These are phyloP conservation scores for Talaromyces rugulosus DNA, from an alignment of 2,329 filamentous ascomycete species.

Conservation along the genomic window DNA sequence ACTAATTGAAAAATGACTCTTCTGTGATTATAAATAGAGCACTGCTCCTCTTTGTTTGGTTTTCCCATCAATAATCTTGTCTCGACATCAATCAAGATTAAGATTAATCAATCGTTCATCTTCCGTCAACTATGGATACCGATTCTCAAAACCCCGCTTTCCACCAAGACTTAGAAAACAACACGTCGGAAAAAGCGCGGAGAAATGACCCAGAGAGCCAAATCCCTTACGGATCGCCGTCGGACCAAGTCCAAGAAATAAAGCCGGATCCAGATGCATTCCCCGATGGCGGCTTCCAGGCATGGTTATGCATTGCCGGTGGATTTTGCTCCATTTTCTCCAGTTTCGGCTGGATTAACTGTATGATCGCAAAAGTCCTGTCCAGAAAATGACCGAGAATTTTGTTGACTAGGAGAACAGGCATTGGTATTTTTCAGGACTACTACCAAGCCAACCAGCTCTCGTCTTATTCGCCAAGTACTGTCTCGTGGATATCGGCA, in stretches of 20 bases:
- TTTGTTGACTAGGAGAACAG: not conserved
- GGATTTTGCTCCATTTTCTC: not conserved
- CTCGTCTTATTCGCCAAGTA: slow-evolving; percentile 8
- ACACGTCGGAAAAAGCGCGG: not conserved
- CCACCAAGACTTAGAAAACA: not conserved
- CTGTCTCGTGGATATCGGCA: slow-evolving; percentile 10
- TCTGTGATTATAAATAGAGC: too few species aligned
- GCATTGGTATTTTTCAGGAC: slow-evolving; percentile 10
- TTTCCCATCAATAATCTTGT: too few species aligned
- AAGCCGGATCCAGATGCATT: not conserved
- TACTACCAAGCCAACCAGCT: slow-evolving; percentile 10
- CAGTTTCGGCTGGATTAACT: not conserved
- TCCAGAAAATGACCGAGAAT: not conserved
- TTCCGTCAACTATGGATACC: too few species aligned
- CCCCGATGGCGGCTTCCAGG: not conserved
- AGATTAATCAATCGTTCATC: too few species aligned
- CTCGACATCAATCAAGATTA: too few species aligned
- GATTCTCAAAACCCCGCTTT: too few species aligned
- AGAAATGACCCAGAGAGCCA: not conserved
- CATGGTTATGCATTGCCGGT: not conserved
- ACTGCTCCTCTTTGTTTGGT: too few species aligned
- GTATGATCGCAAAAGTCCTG: not conserved
- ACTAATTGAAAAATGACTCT: too few species aligned
- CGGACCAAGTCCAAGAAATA: not conserved
- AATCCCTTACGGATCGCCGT: not conserved